Base-by-base conservation (phyloP, 305 asterid genomes). In the Euphrasia arctica region DNA sequence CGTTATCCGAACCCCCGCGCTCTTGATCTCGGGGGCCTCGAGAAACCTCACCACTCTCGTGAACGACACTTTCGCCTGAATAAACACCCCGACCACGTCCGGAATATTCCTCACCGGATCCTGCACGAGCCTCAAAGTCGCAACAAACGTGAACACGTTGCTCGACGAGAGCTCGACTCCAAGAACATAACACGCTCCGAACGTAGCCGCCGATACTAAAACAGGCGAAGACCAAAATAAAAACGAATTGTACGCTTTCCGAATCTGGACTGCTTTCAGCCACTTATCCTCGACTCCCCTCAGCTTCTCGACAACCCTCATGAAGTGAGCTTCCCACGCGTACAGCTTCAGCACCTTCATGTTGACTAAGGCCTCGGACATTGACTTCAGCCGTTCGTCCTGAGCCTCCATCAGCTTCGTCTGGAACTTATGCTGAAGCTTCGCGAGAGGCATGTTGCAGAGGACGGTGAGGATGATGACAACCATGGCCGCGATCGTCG, bases 201-300 rank as follows among this genome's bases (percentile, higher is more conserved):
- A 93, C 7, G 99, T 90, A 28, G 97, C 94, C 4, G 96, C 80
- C 9, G 99, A 93, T 67, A 93, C 95, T 59, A 90, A 58, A 0
- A 93, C 80, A 29, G 99, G 97, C 22, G 99, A 83, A 45, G 94
- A 74, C 99, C 99, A 93, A 75, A 93, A 90, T 27, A 93, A 85
- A 70, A 86, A 88, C n/a, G 87, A 82, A 59, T 93, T 93, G 64
- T 90, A 84, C 0, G 97, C 86, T 68, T 65, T 90, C 0, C 92
- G 83, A 47, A 76, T 58, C 76, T 88, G 99, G 66, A 90, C 92
- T 11, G 96, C 86, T n/a, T 82, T 67, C 63, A 93, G 55, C 86
- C 96, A 88, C 71, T 84, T 83, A 62, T 90, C 94, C 66, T 93
- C 99, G 9, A 77, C 63, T 14, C 5, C 52, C 79, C 99, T 78